Evolutionary conservation across 2,329 filamentous ascomycete genomes (phyloP), one percentile per base, ranked within the genome.

Genomic region (Amauroascus verrucosus): DNA sequence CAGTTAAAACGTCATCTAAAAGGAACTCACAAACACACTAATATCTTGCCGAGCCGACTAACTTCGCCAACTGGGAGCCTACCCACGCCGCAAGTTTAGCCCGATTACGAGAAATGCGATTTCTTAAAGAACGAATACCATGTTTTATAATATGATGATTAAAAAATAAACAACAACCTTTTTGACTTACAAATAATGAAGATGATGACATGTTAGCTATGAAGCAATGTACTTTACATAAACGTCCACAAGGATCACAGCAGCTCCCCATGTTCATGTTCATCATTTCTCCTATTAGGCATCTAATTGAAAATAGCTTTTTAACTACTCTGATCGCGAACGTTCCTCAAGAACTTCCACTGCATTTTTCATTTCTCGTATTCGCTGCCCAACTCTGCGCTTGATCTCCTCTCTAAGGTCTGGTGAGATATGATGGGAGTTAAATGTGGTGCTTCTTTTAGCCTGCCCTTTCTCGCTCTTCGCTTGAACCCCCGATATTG

Each of bases 301-400:
- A n/a, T 35, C 33, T 14, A 35, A 14, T 40, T 8, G n/a, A n/a
- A n/a, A n/a, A 41, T 2, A 9, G 5, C 16, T 14, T 6, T 2
- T 20, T 13, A 18, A n/a, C 28, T 30, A 52, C n/a, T 52, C 50
- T 7, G 18, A 14, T 9, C 32, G 2, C 8, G 67, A 71, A 61
- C 63, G 67, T 57, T 68, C 64, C 62, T 75, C 72, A 59, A 76
- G 62, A 14, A 55, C 60, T 60, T 66, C 60, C 52, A 75, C 68
- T 18, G 71, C 74, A 65, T 64, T 67, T 58, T 68, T 67, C 64
- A 76, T 65, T 63, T 76, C 73, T 59, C 73, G 63, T 51, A 76
- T 64, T 61, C 72, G 62, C 58, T 70, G 67, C 14, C 70, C 72
- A 59, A 76, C 65, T 56, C 73, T 63, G 57, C 60, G 68, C 56